Conservation (phyloP, 495 filamentous ascomycete genomes). For the Aspergillus sclerotiicarbonarius region DNA sequence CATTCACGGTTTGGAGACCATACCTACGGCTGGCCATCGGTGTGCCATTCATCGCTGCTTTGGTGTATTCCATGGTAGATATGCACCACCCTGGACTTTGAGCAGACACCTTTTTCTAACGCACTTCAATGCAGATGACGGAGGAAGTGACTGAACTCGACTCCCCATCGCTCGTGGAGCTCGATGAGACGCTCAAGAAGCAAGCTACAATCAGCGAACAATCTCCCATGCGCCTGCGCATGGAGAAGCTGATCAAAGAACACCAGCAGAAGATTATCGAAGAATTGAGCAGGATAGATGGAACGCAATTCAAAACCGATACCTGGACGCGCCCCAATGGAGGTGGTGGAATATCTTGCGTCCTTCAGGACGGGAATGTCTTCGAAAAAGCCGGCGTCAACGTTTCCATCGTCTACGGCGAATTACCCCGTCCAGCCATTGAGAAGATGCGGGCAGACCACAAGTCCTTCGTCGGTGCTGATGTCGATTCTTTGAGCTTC, state of each 20-base stretch:
- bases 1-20: conserved; percentile 49
- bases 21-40: conserved; percentile 59
- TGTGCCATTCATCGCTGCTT: conserved; percentile 57
- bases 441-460: conserved; percentile 93
- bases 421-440: conserved; percentile 82
- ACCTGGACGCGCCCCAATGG: conserved; percentile 86
- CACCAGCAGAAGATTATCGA: conserved; percentile 84
- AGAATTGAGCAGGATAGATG: conserved; percentile 78
- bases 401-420: conserved; percentile 91
- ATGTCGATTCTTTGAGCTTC: conserved; percentile 80
- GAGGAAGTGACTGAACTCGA: conserved; percentile 54
- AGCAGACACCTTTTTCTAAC: conserved; percentile 8
- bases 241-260: conserved; percentile 92
- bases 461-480: conserved; percentile 75
- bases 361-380: conserved; percentile 91
- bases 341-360: conserved; percentile 84
- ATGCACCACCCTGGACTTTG: conserved; percentile 2
- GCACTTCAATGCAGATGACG: conserved; percentile 35
- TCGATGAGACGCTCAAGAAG: conserved; percentile 45
- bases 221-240: conserved; percentile 95
- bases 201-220: conserved; percentile 47
- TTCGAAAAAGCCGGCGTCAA: conserved; percentile 99
- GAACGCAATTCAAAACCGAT: conserved; percentile 75
- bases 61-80: conserved; percentile 68
- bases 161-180: conserved; percentile 55